These are phyloP conservation scores for Paramecium tetraurelia DNA, from an alignment of 73 alveolate genomes.

Conservation along the genomic window DNA sequence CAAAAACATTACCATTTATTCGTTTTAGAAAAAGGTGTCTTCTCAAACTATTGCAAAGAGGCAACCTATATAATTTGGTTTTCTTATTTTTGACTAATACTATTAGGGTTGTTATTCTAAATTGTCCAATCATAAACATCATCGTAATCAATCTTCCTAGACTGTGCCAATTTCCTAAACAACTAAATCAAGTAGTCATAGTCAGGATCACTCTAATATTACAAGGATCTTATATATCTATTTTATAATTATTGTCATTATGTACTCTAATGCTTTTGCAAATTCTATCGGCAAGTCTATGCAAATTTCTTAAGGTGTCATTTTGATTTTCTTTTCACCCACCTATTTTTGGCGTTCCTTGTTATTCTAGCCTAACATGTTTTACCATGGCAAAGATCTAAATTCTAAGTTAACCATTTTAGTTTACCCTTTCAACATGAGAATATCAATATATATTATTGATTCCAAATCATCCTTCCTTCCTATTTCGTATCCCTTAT, in stretches of 20 bases:
- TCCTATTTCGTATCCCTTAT: constrained; percentile 75
- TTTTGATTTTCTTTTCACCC: constrained; percentile 37
- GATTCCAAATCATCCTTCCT: constrained; percentile 79
- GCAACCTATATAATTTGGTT: neutral
- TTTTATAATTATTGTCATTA: neutral
- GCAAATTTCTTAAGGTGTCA: constrained; percentile 1
- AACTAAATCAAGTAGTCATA: constrained; percentile 33
- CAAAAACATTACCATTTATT: neutral
- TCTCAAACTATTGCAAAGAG: neutral
- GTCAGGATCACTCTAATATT: constrained; percentile 54
- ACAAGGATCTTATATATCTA: constrained; percentile 21
- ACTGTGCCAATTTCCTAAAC: constrained; percentile 16
- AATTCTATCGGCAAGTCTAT: constrained; percentile 40
- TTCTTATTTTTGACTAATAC: neutral
- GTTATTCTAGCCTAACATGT: constrained; percentile 36
- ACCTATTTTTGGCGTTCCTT: constrained; percentile 35
- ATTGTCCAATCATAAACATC: constrained; percentile 18
- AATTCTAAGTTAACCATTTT: neutral
- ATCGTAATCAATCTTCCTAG: neutral
- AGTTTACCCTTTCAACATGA: constrained; percentile 62
- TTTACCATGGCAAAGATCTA: constrained; percentile 61
- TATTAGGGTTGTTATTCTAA: neutral
- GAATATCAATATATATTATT: constrained; percentile 64
- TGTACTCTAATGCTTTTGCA: constrained; percentile 29
- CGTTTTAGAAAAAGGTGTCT: neutral